These are phyloP conservation scores for Millerago galiae DNA, from an alignment of 805 yeast genomes.

Conservation along the genomic window DNA sequence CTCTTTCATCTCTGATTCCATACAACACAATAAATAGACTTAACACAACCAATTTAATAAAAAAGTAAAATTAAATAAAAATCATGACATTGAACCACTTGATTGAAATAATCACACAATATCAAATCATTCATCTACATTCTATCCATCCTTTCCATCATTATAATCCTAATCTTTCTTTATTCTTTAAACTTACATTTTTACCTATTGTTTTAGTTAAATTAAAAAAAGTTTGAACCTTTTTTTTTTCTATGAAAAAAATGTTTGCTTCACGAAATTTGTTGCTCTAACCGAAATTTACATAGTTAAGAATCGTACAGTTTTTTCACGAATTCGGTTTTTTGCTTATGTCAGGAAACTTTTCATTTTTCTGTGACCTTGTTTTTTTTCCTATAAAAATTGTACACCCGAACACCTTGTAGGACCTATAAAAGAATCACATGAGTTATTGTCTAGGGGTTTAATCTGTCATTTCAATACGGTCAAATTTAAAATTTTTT, in stretches of 20 bases:
- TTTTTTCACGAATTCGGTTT: background rate
- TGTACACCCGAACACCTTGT: slow-evolving; percentile 2
- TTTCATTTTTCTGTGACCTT: background rate
- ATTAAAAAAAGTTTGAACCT: slow-evolving; percentile 1
- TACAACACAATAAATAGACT: no score
- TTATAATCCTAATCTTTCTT: background rate
- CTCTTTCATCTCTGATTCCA: no score
- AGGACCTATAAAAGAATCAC: background rate
- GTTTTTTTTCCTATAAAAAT: background rate
- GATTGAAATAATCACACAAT: no score
- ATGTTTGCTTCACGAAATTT: slow-evolving; percentile 5
- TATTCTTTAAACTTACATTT: slow-evolving; percentile 6
- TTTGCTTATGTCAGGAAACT: background rate
- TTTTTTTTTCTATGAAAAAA: slow-evolving; percentile 7
- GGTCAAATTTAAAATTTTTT: slow-evolving; percentile 6
- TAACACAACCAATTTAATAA: no score
- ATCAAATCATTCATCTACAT: background rate
- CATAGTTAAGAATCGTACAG: background rate
- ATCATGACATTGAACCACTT: no score
- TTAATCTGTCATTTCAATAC: slow-evolving; percentile 1
- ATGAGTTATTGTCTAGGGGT: background rate
- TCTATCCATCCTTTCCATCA: background rate
- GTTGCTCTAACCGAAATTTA: slow-evolving; percentile 2
- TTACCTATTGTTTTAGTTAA: slow-evolving; percentile 8
- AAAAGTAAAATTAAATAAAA: no score